Evolutionary conservation across 208 protist species (phyloP), one percentile per base, ranked within the genome.

Genomic region (Endotrypanum monterogeii): DNA sequence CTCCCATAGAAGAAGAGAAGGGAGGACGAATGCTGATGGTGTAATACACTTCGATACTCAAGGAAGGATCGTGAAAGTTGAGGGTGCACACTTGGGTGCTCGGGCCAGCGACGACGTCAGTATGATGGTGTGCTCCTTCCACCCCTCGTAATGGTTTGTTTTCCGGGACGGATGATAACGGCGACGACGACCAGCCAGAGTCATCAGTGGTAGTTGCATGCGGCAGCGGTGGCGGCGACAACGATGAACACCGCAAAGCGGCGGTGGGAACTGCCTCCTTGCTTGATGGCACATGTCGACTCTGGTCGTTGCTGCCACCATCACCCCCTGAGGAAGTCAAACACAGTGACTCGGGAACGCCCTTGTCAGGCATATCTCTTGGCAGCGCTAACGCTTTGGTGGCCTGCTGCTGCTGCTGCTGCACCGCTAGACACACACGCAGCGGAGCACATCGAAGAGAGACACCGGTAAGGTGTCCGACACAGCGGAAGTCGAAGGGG

Each of bases 401-500:
- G 55, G 6, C n/a, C n/a, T 60, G 55, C n/a, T 60, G 6, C 20
- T 41, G 39, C n/a, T 16, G 44, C 41, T 28, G 63, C 23, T 28
- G 63, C n/a, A 48, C 9, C 7, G 76, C 71, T 57, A 81, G n/a
- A 16, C 41, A 39, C 18, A 81, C 20, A 46, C 73, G 66, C 44
- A 76, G 66, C 11, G 76, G 76, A 7, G 76, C 76, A 23, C 71
- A 81, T 20, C 76, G 76, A 18, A 81, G 76, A 1, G 76, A 81
- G 35, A 81, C 48, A 18, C 71, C 76, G 3, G 58, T 73, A 56
- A 81, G 69, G 30, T 81, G 76, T 14, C 71, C 51, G 32, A 81
- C 20, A 20, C 76, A 81, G 14, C 66, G 76, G 35, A 81, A 76
- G 51, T 81, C 76, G 30, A 81, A 81, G 5, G 76, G 76, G 9